Evolutionary conservation across 1,284 basidiomycete species (phyloP), one percentile per base, ranked within the genome.

Genomic region (Tremellales sp.): DNA sequence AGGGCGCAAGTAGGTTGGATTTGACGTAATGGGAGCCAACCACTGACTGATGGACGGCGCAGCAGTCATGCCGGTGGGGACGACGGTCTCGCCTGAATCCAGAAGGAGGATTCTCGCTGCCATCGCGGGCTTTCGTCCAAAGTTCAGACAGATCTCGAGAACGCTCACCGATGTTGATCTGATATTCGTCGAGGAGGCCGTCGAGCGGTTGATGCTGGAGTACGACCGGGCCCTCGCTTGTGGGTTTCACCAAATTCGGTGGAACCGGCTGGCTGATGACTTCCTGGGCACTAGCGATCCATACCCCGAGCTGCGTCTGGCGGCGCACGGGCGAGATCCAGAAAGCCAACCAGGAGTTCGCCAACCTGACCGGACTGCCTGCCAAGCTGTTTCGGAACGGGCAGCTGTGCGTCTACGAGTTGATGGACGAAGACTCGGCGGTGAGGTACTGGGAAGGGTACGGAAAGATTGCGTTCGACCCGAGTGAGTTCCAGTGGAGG

Each of bases 171-270:
- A 97, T 71, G 83, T 97, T 80, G 94, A 98, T 68, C 79, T 97
- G n/a, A 87, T 97, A 14, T 95, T 95, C 68, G 91, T 95, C 58
- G 92, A 95, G 72, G 94, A 97, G 74, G 92, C 89, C 0, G 97
- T 97, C 63, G 94, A 98, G 68, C 84, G 94, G 1, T 77, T 97
- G 48, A 77, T 98, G 50, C 81, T 97, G 16, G 92, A 97, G 65
- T 97, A 97, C 66, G 93, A 97, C 66, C 84, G 93, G 29, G 88
- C 94, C 0, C 93, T 97, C 70, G 87, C 86, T 9, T 67, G 68
- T 69, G 46, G 53, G 68, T 57, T n/a, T 6, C 33, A 9, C 9
- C 19, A 16, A 5, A 14, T 32, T 13, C 16, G 38, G 19, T 34
- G 21, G 24, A 19, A 10, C 6, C n/a, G 18, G 31, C 10, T n/a